phyloP scores from a whole-genome alignment of 768 basidiomycete genomes.

The Boletus pseudo-olivaceus region DNA sequence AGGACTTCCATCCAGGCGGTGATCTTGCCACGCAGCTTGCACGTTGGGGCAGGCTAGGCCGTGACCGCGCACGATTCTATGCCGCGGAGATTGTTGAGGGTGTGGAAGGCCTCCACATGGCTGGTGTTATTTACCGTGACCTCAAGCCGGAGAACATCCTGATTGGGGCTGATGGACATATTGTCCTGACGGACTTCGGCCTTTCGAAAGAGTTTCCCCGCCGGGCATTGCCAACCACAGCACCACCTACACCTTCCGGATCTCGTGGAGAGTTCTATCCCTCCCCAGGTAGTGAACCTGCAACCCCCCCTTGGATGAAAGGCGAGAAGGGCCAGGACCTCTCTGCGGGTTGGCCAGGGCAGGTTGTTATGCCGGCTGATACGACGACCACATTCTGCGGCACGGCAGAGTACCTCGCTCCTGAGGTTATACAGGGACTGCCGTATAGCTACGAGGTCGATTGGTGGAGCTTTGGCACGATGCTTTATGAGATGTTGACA shows the following conservation, averaged over 20 bases:
- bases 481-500: conserved; percentile 96
- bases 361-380: conserved; percentile 49
- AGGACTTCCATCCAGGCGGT: conserved; percentile 95
- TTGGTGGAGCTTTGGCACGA: conserved; percentile 98
- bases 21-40: conserved; percentile 97
- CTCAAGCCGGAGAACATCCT: conserved; percentile 97
- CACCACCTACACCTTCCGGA: conserved; percentile 58
- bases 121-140: conserved; percentile 96
- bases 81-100: conserved; percentile 97
- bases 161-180: conserved; percentile 91
- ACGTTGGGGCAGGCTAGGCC: conserved; percentile 89
- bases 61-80: conserved; percentile 94
- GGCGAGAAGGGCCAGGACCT: conserved; percentile 52
- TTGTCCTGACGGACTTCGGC: conserved; percentile 96
- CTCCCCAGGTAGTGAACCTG: conserved; percentile 37
- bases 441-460: conserved; percentile 93
- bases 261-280: conserved; percentile 53
- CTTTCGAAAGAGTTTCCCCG: conserved; percentile 88
- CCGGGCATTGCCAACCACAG: conserved; percentile 40
- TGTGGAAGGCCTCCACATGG: conserved; percentile 88
- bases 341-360: conserved; percentile 56
- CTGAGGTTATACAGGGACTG: conserved; percentile 91
- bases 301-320: conserved; percentile 79
- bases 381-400: conserved; percentile 88
- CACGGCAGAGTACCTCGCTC: conserved; percentile 95